Base-by-base conservation (phyloP, 345 rosid genomes). In the Lenwebbia sp. region DNA sequence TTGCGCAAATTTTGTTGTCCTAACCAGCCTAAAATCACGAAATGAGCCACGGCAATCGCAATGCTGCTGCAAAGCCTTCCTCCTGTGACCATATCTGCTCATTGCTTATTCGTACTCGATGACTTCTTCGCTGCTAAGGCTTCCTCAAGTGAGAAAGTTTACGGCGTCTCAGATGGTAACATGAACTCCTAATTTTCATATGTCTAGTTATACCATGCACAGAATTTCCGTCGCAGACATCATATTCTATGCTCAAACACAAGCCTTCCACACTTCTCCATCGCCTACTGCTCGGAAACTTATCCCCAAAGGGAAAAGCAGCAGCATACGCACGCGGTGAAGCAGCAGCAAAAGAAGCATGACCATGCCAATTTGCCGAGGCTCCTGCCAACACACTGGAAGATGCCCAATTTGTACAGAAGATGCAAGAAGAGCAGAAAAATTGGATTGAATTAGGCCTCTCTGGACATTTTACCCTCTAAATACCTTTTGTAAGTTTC, bases 91-190 rank as follows among this genome's bases (percentile, higher is more conserved):
- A 28, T n/a, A 51, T 89, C 88, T 88, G 62, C 88, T 84, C 23
- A 90, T 83, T 81, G 52, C 93, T 89, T 14, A 89, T 88, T 83
- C 82, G 85, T 86, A 90, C 86, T 57, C 91, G 86, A 75, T 85
- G 91, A 82, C 85, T 92, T 85, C 91, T 90, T 25, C 95, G 90
- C 86, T 90, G 89, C 84, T 91, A 57, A 86, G 93, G 85, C 86
- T 88, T 90, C 87, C 22, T 62, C 22, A 19, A 54, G 26, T 21
- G 57, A 54, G 57, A 22, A 21, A 54, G 25, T 54, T 9, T 21
- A 6, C 25, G 56, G 56, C 10, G 1, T 54, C 56, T 54, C 25
- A 54, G 56, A 62, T 19, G 37, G 22, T 7, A 3, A 17, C 23
- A 30, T 65, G 76, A 65, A 30, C 76, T 65, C 41, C 76, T 30